Evolutionary conservation across 1,139 yeast species (phyloP).

Genomic region (Zygoascus meyerae): DNA sequence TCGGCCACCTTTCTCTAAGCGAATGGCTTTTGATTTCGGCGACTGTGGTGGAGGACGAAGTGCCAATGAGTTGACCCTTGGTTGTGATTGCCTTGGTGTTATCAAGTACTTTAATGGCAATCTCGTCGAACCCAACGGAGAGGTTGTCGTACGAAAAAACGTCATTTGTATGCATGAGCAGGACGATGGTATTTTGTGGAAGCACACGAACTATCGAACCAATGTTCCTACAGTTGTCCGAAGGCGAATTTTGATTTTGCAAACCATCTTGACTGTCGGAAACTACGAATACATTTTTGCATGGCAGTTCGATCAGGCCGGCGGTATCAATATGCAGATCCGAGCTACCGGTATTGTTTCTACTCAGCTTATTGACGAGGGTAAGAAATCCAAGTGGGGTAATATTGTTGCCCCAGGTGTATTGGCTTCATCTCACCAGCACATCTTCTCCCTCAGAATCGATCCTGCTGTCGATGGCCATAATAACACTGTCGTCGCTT

Average conservation of each 20-base stretch:
- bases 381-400: constrained; percentile 73
- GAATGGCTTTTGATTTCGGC: constrained; percentile 89
- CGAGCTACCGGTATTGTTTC: constrained; percentile 78
- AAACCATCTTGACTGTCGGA: constrained; percentile 85
- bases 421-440: constrained; percentile 87
- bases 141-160: constrained; percentile 59
- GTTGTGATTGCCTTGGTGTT: constrained; percentile 87
- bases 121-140: constrained; percentile 57
- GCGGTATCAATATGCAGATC: constrained; percentile 74
- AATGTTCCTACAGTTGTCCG: constrained; percentile 69
- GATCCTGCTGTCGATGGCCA: constrained; percentile 88
- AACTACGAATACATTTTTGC: constrained; percentile 82
- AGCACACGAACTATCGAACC: constrained; percentile 82
- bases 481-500: constrained; percentile 61
- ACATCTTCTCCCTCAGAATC: constrained; percentile 73
- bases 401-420: constrained; percentile 81
- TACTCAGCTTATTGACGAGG: constrained; percentile 72
- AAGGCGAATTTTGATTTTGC: constrained; percentile 79
- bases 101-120: constrained; percentile 72
- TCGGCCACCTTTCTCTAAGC: constrained; percentile 83
- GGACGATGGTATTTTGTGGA: constrained; percentile 74
- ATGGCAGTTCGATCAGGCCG: constrained; percentile 75
- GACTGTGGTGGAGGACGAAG: constrained; percentile 84
- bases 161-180: constrained; percentile 89
- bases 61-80: constrained; percentile 69